phyloP scores from a whole-genome alignment of 805 yeast species.

The Spathaspora girioi region DNA sequence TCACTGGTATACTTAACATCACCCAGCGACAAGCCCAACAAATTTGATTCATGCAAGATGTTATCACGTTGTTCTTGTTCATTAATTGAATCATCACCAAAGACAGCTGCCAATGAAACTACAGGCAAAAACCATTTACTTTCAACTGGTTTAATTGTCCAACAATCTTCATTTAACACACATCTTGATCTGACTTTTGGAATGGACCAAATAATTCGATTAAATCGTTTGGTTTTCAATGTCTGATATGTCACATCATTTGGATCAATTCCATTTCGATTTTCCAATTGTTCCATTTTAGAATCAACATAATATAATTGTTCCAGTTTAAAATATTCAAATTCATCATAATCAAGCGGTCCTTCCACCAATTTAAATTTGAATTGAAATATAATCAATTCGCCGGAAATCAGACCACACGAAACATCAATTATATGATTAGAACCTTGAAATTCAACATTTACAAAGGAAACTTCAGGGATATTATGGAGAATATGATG shows the following conservation, averaged over 20 bases:
- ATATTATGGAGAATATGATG: constrained; percentile 51
- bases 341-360: constrained; percentile 18
- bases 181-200: constrained; percentile 30
- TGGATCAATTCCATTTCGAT: constrained; percentile 8
- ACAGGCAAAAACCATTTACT: constrained; percentile 47
- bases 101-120: constrained; percentile 40
- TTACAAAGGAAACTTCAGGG: constrained; percentile 39
- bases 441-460: constrained; percentile 9
- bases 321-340: constrained; percentile 6
- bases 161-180: constrained; percentile 44
- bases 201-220: constrained; percentile 17
- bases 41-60: constrained; percentile 38
- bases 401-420: constrained; percentile 47
- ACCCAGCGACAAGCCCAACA: constrained; percentile 29
- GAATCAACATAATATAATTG: constrained; percentile 24
- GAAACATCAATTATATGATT: constrained; percentile 25
- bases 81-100: constrained; percentile 41
- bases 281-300: constrained; percentile 21
- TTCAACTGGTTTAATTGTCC: constrained; percentile 48
- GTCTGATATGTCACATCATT: background rate
- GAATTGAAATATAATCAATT: constrained; percentile 38
- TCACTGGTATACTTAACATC: constrained; percentile 41
- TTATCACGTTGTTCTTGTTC: constrained; percentile 24
- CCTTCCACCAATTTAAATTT: constrained; percentile 22
- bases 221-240: constrained; percentile 11